Percentiles rank a stretch among this genome's conserved stretches.
These are phyloP conservation scores for Macrolepiota albuminosa DNA, from an alignment of 768 basidiomycete genomes.

Conservation along the genomic window DNA sequence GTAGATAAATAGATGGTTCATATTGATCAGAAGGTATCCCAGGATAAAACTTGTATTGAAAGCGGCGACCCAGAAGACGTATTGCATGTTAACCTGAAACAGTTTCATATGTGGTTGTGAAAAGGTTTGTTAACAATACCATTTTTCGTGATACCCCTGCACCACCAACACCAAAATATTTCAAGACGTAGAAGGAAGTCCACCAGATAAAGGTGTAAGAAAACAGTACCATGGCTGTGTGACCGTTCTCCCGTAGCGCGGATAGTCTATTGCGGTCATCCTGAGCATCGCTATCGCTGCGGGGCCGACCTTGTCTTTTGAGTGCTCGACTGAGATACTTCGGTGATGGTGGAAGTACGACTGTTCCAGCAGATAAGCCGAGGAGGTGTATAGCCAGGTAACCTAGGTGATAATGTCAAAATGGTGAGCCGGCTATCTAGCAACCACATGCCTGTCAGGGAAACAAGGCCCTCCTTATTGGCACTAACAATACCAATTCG, in stretches of 20 bases:
- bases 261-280: slow-evolving; percentile 14
- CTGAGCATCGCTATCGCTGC: slow-evolving; percentile 8
- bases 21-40: slow-evolving; percentile 74
- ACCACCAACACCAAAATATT: slow-evolving; percentile 35
- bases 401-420: slow-evolving; percentile 37
- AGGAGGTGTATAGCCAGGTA: slow-evolving; percentile 89
- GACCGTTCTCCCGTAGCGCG: slow-evolving; percentile 56
- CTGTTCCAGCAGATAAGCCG: slow-evolving; percentile 76
- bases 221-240: slow-evolving; percentile 72
- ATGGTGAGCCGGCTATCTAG: background rate
- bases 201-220: slow-evolving; percentile 82
- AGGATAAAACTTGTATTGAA: slow-evolving; percentile 86
- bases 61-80: slow-evolving; percentile 85
- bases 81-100: slow-evolving; percentile 76
- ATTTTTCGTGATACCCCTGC: slow-evolving; percentile 41
- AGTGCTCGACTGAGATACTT: slow-evolving; percentile 62
- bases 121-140: slow-evolving; percentile 24
- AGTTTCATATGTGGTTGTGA: background rate
- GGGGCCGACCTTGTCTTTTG: slow-evolving; percentile 18
- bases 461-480: slow-evolving; percentile 92
- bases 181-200: slow-evolving; percentile 42
- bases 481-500: slow-evolving; percentile 61
- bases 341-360: slow-evolving; percentile 76
- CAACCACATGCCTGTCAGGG: slow-evolving; percentile 53
- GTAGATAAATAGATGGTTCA: slow-evolving; percentile 40